Evolutionary conservation across 2,329 filamentous ascomycete species (phyloP), one percentile per base, ranked within the genome.

Genomic region (Pseudogymnoascus sp.): DNA sequence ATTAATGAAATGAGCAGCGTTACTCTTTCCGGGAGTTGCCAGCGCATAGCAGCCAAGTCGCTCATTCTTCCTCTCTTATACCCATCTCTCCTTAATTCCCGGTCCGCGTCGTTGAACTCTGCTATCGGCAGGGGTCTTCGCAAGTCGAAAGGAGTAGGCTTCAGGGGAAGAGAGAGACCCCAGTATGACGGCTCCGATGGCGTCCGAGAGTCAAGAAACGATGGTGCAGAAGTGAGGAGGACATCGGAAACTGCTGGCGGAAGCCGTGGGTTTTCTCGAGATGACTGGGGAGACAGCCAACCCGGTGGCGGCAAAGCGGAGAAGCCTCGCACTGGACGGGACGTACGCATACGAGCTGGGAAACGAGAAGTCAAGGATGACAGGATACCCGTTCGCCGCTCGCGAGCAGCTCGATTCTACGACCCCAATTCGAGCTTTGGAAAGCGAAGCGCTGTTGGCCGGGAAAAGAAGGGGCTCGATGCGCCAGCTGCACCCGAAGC

Each of bases 81-180:
- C 35, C 63, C 63, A 15, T 37, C 38, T n/a, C 29, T 61, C n/a
- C 61, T 40, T 19, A 13, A 9, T 6, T 13, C 53, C n/a, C 79
- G 80, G 65, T 70, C 77, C 70, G 81, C 82, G 21, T 87, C 85
- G 44, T 80, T 90, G 42, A 83, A 79, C 65, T 88, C 88, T 9
- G 88, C 88, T 46, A 91, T 92, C 70, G 83, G 86, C 67, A 79
- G 82, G 53, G 88, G 88, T 13, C 78, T 91, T 62, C 83, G 86
- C 70, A 77, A 73, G 74, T 83, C 68, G 67, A 79, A 70, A 69
- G 73, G 73, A 17, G 63, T 69, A 61, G 72, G 67, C 9, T 71
- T 73, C 42, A 67, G 70, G 44, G 68, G 66, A 26, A 68, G 65
- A 59, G 64, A 67, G 7, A 66, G 63, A 63, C n/a, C 60, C 26